Evolutionary conservation across 2,329 filamentous ascomycete genomes (phyloP).

Genomic region (Aureobasidium sp.): DNA sequence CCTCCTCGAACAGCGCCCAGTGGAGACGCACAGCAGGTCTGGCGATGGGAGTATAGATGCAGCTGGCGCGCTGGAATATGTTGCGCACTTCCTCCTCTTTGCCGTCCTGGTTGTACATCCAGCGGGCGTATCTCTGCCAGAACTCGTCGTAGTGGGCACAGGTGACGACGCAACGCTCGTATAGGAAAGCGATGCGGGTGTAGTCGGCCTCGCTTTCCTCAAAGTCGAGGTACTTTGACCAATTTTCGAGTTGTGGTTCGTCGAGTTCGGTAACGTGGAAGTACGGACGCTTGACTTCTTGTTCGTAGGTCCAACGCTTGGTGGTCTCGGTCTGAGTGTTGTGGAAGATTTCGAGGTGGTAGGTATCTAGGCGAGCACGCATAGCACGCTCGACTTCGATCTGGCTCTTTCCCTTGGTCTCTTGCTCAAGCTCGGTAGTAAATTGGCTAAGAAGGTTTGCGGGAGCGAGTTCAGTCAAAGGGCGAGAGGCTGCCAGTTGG

Average conservation of each 20-base stretch:
- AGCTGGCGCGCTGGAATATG: conserved; percentile 82
- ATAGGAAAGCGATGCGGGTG: conserved; percentile 67
- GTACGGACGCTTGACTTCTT: conserved; percentile 90
- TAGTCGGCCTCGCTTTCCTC: conserved; percentile 80
- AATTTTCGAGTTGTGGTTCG: conserved; percentile 74
- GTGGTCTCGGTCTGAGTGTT: conserved; percentile 79
- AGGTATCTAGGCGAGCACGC: conserved; percentile 66
- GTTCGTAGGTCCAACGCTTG: conserved; percentile 91
- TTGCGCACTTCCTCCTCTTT: conserved; percentile 87
- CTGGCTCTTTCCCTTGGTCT: conserved; percentile 57
- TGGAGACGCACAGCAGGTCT: conserved; percentile 76
- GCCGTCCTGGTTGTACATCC: conserved; percentile 74
- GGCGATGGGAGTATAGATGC: conserved; percentile 78
- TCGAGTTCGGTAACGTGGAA: conserved; percentile 95
- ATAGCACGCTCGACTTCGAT: conserved; percentile 78
- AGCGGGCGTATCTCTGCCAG: conserved; percentile 93
- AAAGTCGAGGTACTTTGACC: conserved; percentile 94
- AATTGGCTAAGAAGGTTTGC: conserved; percentile 60
- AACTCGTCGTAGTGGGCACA: conserved; percentile 96
- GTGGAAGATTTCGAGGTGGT: conserved; percentile 73
- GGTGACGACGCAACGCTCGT: conserved; percentile 87
- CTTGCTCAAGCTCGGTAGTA: conserved; percentile 61
- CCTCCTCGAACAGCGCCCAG: conserved; percentile 93
- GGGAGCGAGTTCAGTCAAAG: conserved; percentile 65
- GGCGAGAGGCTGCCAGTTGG: conserved; percentile 62